phyloP scores from a whole-genome alignment of 306 rosid species.

The Malus orientalis region DNA sequence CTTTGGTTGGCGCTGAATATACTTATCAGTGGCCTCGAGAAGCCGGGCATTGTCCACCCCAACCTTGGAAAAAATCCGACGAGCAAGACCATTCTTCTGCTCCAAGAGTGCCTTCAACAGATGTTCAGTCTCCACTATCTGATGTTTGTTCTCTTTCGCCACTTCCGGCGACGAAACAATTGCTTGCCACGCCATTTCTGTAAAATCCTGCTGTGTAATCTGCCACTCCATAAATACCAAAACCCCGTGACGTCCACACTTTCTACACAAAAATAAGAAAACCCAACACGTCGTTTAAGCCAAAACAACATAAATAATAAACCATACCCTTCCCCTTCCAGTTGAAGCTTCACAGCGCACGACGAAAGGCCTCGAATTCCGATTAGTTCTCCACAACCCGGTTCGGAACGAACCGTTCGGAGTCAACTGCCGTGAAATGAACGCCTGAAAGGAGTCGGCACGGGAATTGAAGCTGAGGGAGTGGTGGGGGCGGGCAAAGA shows the following conservation, averaged over 20 bases:
- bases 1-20: conserved; percentile 94
- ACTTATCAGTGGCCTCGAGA: conserved; percentile 82
- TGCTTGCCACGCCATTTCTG: conserved; percentile 98
- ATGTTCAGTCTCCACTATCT: conserved; percentile 98
- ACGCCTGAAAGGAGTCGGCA: conserved; percentile 26
- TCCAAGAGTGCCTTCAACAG: conserved; percentile 87
- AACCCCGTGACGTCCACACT: neutral
- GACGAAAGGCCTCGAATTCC: conserved; percentile 26
- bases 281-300: neutral
- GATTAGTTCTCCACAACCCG: conserved; percentile 24
- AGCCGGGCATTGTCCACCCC: conserved; percentile 87
- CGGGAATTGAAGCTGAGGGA: conserved; percentile 26
- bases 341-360: conserved; percentile 54
- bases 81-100: conserved; percentile 98
- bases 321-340: conserved; percentile 85
- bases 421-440: conserved; percentile 25
- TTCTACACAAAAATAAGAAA: neutral
- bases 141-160: conserved; percentile 94
- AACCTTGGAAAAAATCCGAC: conserved; percentile 77
- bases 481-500: conserved; percentile 28
- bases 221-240: conserved; percentile 34
- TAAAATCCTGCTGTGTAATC: conserved; percentile 94
- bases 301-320: neutral
- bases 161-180: conserved; percentile 86
- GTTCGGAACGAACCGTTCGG: conserved; percentile 30